A percentile compares a stretch with the other conserved stretches of the same genome.
Evolutionary conservation across 768 basidiomycete species (phyloP).

Genomic region (Mycena capillaripes): DNA sequence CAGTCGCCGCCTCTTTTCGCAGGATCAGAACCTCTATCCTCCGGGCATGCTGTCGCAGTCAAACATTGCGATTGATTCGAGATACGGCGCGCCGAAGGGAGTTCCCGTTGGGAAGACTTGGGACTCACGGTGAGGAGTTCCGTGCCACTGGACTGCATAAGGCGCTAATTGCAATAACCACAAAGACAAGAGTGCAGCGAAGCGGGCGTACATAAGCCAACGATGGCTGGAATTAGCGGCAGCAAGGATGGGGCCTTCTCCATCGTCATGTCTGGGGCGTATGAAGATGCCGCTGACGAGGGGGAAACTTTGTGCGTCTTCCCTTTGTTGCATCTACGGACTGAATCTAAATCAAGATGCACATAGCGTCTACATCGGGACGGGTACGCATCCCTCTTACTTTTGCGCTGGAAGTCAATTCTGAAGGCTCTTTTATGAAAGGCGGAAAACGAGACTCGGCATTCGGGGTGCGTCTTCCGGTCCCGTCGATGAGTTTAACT

Average conservation of each 20-base stretch:
- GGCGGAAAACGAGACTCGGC: conserved; percentile 15
- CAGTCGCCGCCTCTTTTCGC: conserved; percentile 12
- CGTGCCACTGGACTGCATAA: not conserved
- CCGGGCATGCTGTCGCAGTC: not conserved
- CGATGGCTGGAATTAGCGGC: conserved; percentile 7
- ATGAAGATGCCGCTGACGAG: conserved; percentile 13
- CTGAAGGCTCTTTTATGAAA: not conserved
- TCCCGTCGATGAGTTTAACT: not conserved
- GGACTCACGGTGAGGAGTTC: conserved; percentile 1
- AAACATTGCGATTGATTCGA: not conserved
- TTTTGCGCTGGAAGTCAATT: not conserved
- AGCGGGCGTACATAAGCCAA: conserved; percentile 12
- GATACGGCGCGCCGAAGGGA: not conserved
- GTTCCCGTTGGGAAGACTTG: not conserved
- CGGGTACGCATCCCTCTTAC: not conserved
- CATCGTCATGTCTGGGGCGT: conserved; percentile 16
- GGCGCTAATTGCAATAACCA: not conserved
- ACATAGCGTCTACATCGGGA: conserved; percentile 20
- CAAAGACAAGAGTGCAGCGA: conserved; percentile 16
- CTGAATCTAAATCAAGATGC: not conserved
- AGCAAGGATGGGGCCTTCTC: conserved; percentile 24
- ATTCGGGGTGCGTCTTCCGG: conserved; percentile 3
- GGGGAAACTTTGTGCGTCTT: conserved; percentile 25
- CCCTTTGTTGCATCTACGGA: not conserved
- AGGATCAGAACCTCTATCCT: conserved; percentile 7